Evolutionary conservation across 2,329 filamentous ascomycete species (phyloP).

Genomic region (Fusarium tricinctum): DNA sequence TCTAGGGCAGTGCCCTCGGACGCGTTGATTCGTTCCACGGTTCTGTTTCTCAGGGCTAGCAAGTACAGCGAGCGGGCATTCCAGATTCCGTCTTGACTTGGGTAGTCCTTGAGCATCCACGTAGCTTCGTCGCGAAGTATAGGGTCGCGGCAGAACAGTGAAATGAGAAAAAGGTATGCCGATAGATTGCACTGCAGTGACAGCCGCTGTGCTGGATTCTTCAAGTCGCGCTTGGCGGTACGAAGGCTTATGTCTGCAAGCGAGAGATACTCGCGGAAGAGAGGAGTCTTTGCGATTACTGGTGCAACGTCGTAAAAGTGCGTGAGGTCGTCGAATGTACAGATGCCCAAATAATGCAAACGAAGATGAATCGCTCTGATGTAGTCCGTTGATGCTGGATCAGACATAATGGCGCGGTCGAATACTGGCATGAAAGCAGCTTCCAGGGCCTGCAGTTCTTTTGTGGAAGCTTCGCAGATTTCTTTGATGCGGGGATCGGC

Average conservation of each 20-base stretch:
- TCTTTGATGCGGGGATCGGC: constrained; percentile 25
- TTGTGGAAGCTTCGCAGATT: constrained; percentile 24
- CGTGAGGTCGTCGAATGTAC: constrained; percentile 50
- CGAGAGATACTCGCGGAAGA: constrained; percentile 54
- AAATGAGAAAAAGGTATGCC: constrained; percentile 42
- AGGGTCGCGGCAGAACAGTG: constrained; percentile 53
- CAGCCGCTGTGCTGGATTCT: constrained; percentile 37
- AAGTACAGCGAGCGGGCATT: constrained; percentile 49
- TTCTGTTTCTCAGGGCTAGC: constrained; percentile 47
- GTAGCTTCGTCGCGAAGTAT: constrained; percentile 52
- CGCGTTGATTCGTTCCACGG: constrained; percentile 49
- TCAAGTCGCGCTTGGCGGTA: constrained; percentile 21
- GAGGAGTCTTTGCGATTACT: constrained; percentile 45
- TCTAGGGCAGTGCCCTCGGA: constrained; percentile 48
- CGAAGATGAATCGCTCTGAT: constrained; percentile 54
- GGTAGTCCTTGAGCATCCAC: constrained; percentile 52
- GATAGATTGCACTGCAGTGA: constrained; percentile 51
- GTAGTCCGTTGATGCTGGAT: constrained; percentile 48
- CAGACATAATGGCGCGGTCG: constrained; percentile 47
- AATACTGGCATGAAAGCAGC: constrained; percentile 54
- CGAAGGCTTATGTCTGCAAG: constrained; percentile 49
- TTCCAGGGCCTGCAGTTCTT: constrained; percentile 42
- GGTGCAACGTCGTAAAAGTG: constrained; percentile 44
- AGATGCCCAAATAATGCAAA: constrained; percentile 48
- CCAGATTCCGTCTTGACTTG: constrained; percentile 54